Conservation (phyloP, 2,329 filamentous ascomycete species). For the Endothia cerciana region DNA sequence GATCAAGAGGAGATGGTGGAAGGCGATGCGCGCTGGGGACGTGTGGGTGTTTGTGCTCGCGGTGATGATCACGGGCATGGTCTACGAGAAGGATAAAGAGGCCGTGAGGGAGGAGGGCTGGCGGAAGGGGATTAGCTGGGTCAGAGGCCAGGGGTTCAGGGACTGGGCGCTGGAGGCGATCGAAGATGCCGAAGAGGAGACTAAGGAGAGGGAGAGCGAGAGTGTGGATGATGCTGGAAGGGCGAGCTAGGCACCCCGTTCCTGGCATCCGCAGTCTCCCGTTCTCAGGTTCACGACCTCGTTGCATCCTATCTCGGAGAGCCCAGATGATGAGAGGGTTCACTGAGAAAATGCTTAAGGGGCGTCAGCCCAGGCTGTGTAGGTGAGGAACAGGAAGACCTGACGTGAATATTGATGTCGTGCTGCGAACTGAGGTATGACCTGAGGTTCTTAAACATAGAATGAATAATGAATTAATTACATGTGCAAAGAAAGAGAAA, state of each 20-base stretch:
- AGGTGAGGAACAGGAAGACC: not conserved
- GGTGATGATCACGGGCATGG: conserved; percentile 75
- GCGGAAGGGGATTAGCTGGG: conserved; percentile 73
- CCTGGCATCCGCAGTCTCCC: too few species aligned
- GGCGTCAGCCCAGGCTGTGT: not conserved
- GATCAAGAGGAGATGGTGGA: conserved; percentile 89
- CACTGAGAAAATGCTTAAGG: not conserved
- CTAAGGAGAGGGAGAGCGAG: conserved; percentile 39
- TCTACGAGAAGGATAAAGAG: conserved; percentile 73
- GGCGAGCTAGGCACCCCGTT: not conserved
- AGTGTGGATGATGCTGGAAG: conserved; percentile 31
- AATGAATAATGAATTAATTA: not conserved
- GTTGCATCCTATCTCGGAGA: not conserved
- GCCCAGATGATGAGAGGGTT: not conserved
- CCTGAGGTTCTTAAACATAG: not conserved
- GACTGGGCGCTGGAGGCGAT: conserved; percentile 66
- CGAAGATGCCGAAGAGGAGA: conserved; percentile 46
- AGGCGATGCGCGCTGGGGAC: conserved; percentile 79
- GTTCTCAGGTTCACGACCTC: not conserved
- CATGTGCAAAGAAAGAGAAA: not conserved
- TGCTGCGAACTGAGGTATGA: not conserved
- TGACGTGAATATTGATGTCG: not conserved
- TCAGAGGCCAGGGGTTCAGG: conserved; percentile 75
- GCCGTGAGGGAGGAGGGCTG: conserved; percentile 69
- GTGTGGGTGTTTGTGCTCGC: conserved; percentile 81